These are phyloP conservation scores for Ascochyta koolunga DNA, from an alignment of 2,329 filamentous ascomycete genomes.

Conservation along the genomic window DNA sequence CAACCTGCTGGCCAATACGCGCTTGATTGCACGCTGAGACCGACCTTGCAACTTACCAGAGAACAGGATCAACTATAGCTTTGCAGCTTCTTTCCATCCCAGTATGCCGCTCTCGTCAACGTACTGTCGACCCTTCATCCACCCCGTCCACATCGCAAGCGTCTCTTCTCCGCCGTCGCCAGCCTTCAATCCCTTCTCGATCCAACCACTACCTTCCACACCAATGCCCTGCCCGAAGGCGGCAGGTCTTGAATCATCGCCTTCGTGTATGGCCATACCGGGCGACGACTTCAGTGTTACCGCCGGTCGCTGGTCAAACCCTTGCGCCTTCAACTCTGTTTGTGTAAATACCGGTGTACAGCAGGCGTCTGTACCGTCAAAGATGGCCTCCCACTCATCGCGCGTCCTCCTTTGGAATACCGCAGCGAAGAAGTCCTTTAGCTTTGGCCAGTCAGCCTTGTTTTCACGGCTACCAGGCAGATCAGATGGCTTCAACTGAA, in stretches of 20 bases:
- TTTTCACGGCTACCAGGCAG: slow-evolving; percentile 63
- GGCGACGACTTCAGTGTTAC: slow-evolving; percentile 75
- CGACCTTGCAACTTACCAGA: background rate
- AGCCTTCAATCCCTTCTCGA: slow-evolving; percentile 62
- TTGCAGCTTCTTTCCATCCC: slow-evolving; percentile 54
- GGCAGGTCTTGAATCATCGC: slow-evolving; percentile 47
- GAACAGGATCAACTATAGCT: slow-evolving; percentile 25
- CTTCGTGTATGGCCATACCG: slow-evolving; percentile 64
- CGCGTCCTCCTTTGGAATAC: slow-evolving; percentile 74
- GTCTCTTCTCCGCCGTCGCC: slow-evolving; percentile 75
- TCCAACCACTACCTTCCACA: slow-evolving; percentile 71
- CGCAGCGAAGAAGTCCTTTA: slow-evolving; percentile 65
- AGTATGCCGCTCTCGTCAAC: slow-evolving; percentile 53
- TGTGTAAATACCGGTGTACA: slow-evolving; percentile 86
- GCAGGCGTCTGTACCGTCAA: slow-evolving; percentile 91
- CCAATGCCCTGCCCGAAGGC: slow-evolving; percentile 68
- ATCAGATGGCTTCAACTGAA: slow-evolving; percentile 61
- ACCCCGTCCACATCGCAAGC: slow-evolving; percentile 76
- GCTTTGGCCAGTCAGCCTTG: slow-evolving; percentile 68
- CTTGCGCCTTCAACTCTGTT: slow-evolving; percentile 68
- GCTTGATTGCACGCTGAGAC: background rate
- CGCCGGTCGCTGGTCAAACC: slow-evolving; percentile 72
- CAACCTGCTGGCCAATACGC: slow-evolving; percentile 4
- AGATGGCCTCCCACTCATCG: slow-evolving; percentile 80
- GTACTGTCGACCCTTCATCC: slow-evolving; percentile 74